Percentiles rank a stretch among this genome's conserved stretches.
These are phyloP conservation scores for Erigeron philadelphicus DNA, from an alignment of 140 eudicot species.

Conservation along the genomic window DNA sequence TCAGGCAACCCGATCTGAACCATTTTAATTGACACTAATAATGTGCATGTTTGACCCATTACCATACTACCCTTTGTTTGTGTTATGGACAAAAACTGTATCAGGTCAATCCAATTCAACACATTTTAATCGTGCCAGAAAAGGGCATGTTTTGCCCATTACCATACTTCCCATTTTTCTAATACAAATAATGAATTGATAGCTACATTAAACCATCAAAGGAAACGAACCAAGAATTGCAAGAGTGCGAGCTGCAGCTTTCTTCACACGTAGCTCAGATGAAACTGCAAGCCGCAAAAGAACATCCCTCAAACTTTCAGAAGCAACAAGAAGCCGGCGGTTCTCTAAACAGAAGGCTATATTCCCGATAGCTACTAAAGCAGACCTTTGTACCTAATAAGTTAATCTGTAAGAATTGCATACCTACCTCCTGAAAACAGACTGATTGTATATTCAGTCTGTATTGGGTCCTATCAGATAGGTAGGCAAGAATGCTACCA, in stretches of 20 bases:
- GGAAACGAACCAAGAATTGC: constrained; percentile 75
- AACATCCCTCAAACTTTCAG: constrained; percentile 88
- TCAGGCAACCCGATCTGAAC: not conserved
- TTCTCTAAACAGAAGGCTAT: constrained; percentile 79
- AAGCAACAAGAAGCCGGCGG: constrained; percentile 71
- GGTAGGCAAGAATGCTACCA: not conserved
- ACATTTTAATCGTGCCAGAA: not conserved
- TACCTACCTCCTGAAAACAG: not conserved
- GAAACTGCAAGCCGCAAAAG: constrained; percentile 69
- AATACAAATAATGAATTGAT: not conserved
- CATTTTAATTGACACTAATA: not conserved
- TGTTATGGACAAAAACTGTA: not conserved
- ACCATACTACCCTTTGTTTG: not conserved
- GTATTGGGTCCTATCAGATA: not conserved
- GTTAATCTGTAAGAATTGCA: constrained; percentile 8
- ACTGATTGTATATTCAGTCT: not conserved
- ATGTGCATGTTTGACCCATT: not conserved
- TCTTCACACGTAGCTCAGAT: constrained; percentile 65
- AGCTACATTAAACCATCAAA: not conserved
- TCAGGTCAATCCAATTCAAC: not conserved
- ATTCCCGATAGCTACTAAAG: constrained; percentile 81
- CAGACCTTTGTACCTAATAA: constrained; percentile 73
- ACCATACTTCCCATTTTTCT: not conserved
- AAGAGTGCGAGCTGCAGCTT: constrained; percentile 94
- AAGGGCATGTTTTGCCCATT: not conserved